Evolutionary conservation across 176 grass and related monocot genomes (phyloP), one percentile per base, ranked within the genome.

Genomic region (Areca catechu): DNA sequence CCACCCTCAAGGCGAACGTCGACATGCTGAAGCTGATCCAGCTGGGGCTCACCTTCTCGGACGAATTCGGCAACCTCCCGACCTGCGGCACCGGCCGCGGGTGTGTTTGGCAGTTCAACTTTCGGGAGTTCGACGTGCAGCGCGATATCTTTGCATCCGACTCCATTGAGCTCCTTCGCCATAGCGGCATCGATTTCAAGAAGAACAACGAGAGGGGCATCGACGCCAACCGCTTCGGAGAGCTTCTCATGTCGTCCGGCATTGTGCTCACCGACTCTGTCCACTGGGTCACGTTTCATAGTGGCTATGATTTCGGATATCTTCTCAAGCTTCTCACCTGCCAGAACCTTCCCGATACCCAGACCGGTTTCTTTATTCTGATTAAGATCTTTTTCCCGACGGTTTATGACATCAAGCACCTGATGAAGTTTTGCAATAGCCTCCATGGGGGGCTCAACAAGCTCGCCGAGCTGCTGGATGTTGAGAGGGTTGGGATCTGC

Each of bases 371-470:
- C 80, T 97, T 97, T 22, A 76, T 76, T 54, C 57, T 97, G 7
- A 91, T 97, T 56, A 91, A 88, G 71, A 85, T 97, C 16, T 97
- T 91, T 43, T 97, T 97, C 75, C 92, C 92, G 0, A 85, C 79
- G 0, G 80, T 97, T 16, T 97, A 91, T 7, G 92, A 97, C 73
- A 78, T 97, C 51, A 97, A 97, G 51, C 92, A 97, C n/a, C 78
- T 97, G 4, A 97, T 97, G 86, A 97, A 85, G 61, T 97, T 97
- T 62, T 97, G 92, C 81, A 97, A 97, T 65, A 97, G 86, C 66
- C 75, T 97, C 56, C 92, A 97, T 48, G 92, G 92, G 0, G 92
- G 92, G n/a, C 75, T 97, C 22, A 91, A 97, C 73, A 97, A 91
- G 72, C 83, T 97, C 0, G 92, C 92, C 0, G 86, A 97, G 66